phyloP scores from a whole-genome alignment of 2,329 filamentous ascomycete genomes.

The Xylariaceae sp. region DNA sequence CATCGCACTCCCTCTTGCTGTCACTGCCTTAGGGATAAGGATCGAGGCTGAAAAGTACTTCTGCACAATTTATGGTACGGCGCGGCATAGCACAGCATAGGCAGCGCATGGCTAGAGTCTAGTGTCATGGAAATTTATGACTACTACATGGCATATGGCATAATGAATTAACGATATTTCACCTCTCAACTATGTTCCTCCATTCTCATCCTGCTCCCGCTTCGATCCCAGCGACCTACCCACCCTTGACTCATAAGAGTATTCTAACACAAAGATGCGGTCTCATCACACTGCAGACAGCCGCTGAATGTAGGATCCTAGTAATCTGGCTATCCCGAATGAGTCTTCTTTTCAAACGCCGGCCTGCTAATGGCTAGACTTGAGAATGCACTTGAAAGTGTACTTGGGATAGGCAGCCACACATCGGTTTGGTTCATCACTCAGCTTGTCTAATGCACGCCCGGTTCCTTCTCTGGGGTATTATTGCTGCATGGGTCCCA shows the following conservation, averaged over 20 bases:
- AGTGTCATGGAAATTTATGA: constrained; percentile 34
- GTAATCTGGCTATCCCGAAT: background rate
- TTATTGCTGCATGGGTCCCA: no score
- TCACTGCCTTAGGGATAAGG: constrained; percentile 15
- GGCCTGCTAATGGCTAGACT: no score
- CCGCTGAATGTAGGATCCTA: background rate
- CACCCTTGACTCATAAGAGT: no score
- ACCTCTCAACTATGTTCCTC: constrained; percentile 2
- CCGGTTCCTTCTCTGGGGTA: background rate
- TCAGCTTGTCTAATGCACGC: background rate
- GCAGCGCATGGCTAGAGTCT: constrained; percentile 32
- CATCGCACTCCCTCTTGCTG: background rate
- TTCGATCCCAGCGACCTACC: no score
- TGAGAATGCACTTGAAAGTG: no score
- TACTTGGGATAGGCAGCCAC: no score
- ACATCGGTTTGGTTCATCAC: no score
- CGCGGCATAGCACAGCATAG: constrained; percentile 2
- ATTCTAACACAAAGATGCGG: no score
- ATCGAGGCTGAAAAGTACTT: constrained; percentile 15
- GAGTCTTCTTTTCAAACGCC: background rate
- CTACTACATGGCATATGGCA: constrained; percentile 37
- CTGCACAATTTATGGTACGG: constrained; percentile 17
- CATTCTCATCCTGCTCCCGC: background rate
- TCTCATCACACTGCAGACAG: no score
- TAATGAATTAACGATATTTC: constrained; percentile 39